Conservation (phyloP, 2,329 filamentous ascomycete species). For the Aspergillus fischeri region DNA sequence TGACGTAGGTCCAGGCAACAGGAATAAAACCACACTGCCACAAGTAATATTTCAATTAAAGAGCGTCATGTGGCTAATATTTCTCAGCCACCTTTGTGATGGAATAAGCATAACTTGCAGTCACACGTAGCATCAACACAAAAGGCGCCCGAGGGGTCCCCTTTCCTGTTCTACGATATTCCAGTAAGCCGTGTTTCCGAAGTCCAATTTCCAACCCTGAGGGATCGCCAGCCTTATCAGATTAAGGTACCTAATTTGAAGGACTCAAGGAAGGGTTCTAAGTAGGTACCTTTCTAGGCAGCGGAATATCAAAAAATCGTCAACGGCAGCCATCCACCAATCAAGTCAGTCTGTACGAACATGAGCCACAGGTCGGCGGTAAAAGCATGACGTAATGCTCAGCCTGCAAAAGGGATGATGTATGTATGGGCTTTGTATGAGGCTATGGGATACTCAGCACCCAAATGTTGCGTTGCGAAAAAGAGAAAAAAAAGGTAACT, state of each 20-base stretch:
- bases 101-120: not conserved
- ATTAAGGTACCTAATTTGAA: not conserved
- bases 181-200: not conserved
- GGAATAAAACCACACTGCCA: not conserved
- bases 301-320: conserved; percentile 1
- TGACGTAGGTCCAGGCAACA: not conserved
- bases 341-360: not conserved
- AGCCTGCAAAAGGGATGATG: not conserved
- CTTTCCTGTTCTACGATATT: not conserved
- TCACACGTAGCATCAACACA: not conserved
- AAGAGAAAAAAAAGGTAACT: not conserved
- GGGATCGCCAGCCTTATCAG: not conserved
- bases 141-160: not conserved
- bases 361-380: conserved; percentile 9
- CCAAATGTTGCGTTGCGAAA: not conserved
- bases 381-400: conserved; percentile 10
- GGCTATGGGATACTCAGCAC: not conserved
- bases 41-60: not conserved
- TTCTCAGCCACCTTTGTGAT: not conserved
- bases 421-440: not conserved
- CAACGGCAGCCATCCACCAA: conserved; percentile 5
- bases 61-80: not conserved
- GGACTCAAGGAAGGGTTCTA: not conserved
- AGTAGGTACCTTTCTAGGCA: conserved; percentile 1
- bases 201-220: no score